Percentiles rank a stretch among this genome's conserved stretches.
Conservation (phyloP, 1,139 yeast genomes). For the Tardiomyces digboiensis region DNA sequence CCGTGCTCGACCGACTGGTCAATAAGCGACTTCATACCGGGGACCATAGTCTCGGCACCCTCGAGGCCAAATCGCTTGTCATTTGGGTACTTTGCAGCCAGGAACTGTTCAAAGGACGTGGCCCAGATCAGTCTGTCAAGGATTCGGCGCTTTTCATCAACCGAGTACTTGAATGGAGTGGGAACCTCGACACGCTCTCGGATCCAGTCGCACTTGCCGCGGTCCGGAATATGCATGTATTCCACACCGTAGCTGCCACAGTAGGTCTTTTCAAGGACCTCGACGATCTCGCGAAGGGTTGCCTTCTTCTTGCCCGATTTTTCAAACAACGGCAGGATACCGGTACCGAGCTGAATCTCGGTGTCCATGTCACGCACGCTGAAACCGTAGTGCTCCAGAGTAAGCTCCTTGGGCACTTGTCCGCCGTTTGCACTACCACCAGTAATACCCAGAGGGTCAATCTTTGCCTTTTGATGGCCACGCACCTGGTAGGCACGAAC, state of each 20-base stretch:
- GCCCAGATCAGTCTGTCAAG: conserved; percentile 97
- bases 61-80: conserved; percentile 98
- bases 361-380: conserved; percentile 75
- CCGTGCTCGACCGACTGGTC: conserved; percentile 93
- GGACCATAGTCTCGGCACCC: conserved; percentile 95
- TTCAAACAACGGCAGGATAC: conserved; percentile 90
- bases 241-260: conserved; percentile 89
- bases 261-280: conserved; percentile 72
- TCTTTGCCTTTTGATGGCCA: conserved; percentile 93
- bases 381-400: conserved; percentile 87
- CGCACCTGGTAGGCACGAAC: conserved; percentile 99
- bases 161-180: conserved; percentile 68
- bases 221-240: conserved; percentile 93
- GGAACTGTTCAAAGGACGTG: conserved; percentile 83
- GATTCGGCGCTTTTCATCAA: conserved; percentile 92
- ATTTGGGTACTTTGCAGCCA: conserved; percentile 93
- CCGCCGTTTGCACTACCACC: conserved; percentile 44
- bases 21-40: conserved; percentile 94
- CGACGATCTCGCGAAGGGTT: conserved; percentile 68
- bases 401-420: conserved; percentile 69
- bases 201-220: conserved; percentile 96
- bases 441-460: conserved; percentile 88
- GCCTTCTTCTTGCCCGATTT: conserved; percentile 47
- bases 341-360: conserved; percentile 91
- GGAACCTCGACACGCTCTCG: conserved; percentile 96